Percentiles rank a stretch among this genome's conserved stretches.
Evolutionary conservation across 2,329 filamentous ascomycete genomes (phyloP).

Genomic region (Monosporascus ibericus): DNA sequence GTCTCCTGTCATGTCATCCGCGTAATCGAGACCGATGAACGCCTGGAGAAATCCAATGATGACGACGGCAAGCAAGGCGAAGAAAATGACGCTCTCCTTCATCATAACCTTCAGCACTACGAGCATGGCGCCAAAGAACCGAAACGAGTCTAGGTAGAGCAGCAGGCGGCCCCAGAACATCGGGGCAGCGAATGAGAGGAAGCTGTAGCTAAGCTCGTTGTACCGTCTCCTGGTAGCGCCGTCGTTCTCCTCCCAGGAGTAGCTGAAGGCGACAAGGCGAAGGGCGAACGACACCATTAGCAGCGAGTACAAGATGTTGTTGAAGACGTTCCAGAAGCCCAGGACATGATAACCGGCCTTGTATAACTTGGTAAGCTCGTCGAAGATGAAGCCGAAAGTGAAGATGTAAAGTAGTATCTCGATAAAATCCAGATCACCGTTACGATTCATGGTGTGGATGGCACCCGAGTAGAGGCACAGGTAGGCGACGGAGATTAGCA

Average conservation of each 20-base stretch:
- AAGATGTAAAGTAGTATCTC: constrained; percentile 86
- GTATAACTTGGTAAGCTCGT: constrained; percentile 84
- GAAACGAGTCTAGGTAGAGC: constrained; percentile 86
- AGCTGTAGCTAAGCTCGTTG: constrained; percentile 86
- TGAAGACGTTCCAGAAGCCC: constrained; percentile 97
- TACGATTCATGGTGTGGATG: constrained; percentile 88
- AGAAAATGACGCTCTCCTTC: constrained; percentile 93
- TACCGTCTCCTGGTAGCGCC: constrained; percentile 51
- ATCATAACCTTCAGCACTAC: constrained; percentile 95
- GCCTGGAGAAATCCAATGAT: constrained; percentile 85
- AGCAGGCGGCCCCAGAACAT: constrained; percentile 96
- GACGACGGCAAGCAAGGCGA: constrained; percentile 79
- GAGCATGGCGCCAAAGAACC: constrained; percentile 97
- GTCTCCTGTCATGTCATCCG: constrained; percentile 62
- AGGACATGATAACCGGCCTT: constrained; percentile 90
- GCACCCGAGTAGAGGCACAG: constrained; percentile 80
- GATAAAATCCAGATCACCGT: constrained; percentile 75
- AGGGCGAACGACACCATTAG: constrained; percentile 72
- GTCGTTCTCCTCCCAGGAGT: constrained; percentile 37
- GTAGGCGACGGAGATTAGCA: constrained; percentile 78
- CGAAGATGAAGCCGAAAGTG: constrained; percentile 83
- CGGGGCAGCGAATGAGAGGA: constrained; percentile 85
- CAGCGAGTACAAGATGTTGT: constrained; percentile 72
- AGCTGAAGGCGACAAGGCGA: constrained; percentile 70
- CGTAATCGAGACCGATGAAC: constrained; percentile 84